These are phyloP conservation scores for Argentina anserina DNA, from an alignment of 306 rosid genomes.

Conservation along the genomic window DNA sequence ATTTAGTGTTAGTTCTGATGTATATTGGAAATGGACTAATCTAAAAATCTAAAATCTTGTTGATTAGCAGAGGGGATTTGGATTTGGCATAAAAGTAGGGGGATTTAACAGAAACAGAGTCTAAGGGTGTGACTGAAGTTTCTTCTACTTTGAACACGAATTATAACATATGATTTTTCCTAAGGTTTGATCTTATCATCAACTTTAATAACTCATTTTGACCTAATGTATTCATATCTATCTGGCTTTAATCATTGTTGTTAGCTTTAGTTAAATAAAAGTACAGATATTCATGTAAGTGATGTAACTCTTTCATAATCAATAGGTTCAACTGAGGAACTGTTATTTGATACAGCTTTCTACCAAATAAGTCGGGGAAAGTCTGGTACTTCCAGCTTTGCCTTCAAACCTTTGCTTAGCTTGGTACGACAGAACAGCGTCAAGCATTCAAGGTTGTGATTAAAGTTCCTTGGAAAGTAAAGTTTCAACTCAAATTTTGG, in stretches of 20 bases:
- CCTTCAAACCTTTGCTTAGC: neutral
- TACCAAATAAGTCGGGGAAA: neutral
- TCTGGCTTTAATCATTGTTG: neutral
- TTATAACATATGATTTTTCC: neutral
- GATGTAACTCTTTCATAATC: neutral
- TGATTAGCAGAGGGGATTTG: neutral
- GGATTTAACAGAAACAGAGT: neutral
- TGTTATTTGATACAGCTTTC: neutral
- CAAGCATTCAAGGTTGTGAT: neutral
- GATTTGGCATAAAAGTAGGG: neutral
- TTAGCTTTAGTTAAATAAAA: neutral
- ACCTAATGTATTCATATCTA: neutral
- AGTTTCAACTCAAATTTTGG: neutral
- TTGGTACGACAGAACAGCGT: neutral
- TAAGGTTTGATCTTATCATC: neutral
- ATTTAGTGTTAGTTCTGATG: neutral
- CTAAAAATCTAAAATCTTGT: neutral
- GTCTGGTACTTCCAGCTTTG: neutral
- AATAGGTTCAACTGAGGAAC: neutral
- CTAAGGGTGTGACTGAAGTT: neutral
- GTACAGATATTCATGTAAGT: neutral
- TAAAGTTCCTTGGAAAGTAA: neutral
- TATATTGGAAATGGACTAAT: neutral
- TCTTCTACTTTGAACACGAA: conserved; percentile 1
- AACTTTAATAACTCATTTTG: neutral